Conservation (phyloP, 768 basidiomycete species). For the Tricholoma bakamatsutake region DNA sequence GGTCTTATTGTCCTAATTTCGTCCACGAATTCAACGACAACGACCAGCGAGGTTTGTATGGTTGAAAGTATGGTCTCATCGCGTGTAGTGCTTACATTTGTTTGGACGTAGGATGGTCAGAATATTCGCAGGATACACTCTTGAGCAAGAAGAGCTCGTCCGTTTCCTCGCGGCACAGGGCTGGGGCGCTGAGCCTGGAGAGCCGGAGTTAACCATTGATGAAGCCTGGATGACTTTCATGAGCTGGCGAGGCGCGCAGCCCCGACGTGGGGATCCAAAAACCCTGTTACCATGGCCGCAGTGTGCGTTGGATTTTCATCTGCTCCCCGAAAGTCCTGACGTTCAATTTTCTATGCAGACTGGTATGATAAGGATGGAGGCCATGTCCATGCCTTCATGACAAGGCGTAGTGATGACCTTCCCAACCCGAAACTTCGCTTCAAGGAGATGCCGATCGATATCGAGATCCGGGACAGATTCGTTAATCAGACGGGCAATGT, state of each 20-base stretch:
- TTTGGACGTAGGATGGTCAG: conserved; percentile 2
- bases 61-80: background rate
- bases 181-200: conserved; percentile 4
- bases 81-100: background rate
- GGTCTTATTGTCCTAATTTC: too few species aligned
- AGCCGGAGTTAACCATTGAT: background rate
- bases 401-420: conserved; percentile 3
- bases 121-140: conserved; percentile 6
- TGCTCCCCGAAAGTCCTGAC: background rate
- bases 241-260: conserved; percentile 2
- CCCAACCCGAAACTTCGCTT: background rate
- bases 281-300: conserved; percentile 1
- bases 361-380: conserved; percentile 1
- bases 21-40: too few species aligned
- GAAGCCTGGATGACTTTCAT: conserved; percentile 3
- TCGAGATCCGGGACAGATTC: background rate
- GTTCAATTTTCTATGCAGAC: conserved; percentile 3
- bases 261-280: background rate
- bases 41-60: background rate
- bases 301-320: background rate
- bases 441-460: background rate
- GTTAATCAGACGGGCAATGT: background rate
- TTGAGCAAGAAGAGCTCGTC: conserved; percentile 5
- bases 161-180: conserved; percentile 3
- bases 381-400: conserved; percentile 6